Percentiles rank a stretch among this genome's conserved stretches.
Conservation (phyloP, 345 rosid species). For the Melaleuca quinquenervia region DNA sequence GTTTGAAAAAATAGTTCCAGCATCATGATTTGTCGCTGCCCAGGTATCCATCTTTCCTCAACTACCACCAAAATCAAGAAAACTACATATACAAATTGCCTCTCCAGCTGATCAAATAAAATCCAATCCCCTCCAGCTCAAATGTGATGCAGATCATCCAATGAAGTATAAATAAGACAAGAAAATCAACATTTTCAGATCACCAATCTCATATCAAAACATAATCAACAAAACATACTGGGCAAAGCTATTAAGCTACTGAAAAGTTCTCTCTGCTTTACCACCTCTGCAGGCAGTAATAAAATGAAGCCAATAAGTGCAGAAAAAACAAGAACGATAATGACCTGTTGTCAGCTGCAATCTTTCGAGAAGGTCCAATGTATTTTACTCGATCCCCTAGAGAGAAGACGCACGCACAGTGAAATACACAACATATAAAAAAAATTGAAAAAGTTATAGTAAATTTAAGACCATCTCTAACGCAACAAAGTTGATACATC, state of each 20-base stretch:
- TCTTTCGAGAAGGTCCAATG: conserved; percentile 41
- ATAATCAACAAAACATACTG: not conserved
- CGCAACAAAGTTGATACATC: not conserved
- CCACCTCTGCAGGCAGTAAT: not conserved
- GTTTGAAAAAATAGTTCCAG: not conserved
- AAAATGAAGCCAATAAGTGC: not conserved
- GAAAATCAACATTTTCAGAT: not conserved
- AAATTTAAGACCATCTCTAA: not conserved
- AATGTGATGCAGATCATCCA: not conserved
- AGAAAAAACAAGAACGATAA: not conserved
- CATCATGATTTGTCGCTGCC: not conserved
- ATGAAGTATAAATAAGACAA: not conserved
- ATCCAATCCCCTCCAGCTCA: not conserved
- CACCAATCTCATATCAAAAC: not conserved
- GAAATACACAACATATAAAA: not conserved
- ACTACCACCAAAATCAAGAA: not conserved
- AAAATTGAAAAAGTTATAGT: not conserved
- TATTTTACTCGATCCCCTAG: conserved; percentile 93
- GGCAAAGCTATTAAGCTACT: not conserved
- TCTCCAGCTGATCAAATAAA: not conserved
- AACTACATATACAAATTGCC: not conserved
- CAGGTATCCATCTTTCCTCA: not conserved
- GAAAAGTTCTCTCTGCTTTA: not conserved
- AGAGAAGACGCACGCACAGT: not conserved
- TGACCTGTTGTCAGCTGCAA: conserved; percentile 63